Conservation (phyloP, 495 filamentous ascomycete species). For the Penicillium coffeae region DNA sequence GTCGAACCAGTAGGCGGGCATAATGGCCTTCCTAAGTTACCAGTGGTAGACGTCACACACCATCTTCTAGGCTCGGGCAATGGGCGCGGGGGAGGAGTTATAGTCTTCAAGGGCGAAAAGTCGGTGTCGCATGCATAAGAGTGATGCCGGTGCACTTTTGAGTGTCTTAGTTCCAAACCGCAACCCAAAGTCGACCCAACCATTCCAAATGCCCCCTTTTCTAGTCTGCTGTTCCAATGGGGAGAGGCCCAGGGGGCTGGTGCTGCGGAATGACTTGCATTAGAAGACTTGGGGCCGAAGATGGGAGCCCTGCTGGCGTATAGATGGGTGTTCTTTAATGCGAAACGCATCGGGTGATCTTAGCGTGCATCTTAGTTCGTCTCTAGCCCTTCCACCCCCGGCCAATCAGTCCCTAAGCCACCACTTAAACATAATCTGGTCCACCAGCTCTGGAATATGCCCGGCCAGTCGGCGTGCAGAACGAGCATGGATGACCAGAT, state of each 20-base stretch:
- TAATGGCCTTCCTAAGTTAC: conserved; percentile 15
- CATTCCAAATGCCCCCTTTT: not conserved
- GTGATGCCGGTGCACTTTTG: not conserved
- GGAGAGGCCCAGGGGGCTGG: not conserved
- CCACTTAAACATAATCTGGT: conserved; percentile 13
- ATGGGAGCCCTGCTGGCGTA: too few relatives aligned
- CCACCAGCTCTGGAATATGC: conserved; percentile 1
- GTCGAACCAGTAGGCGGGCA: conserved; percentile 21
- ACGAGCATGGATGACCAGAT: conserved; percentile 7
- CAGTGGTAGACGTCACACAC: conserved; percentile 18
- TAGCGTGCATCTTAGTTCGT: conserved; percentile 14
- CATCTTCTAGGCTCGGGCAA: not conserved
- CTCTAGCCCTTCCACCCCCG: conserved; percentile 12
- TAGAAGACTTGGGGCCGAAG: conserved; percentile 3
- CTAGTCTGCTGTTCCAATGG: not conserved
- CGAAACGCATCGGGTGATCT: conserved; percentile 9
- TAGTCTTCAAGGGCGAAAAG: conserved; percentile 13
- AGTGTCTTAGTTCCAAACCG: not conserved
- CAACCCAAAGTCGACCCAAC: not conserved
- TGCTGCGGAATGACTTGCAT: conserved; percentile 12
- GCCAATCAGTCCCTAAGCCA: conserved; percentile 13
- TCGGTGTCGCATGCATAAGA: conserved; percentile 18
- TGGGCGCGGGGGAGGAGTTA: not conserved
- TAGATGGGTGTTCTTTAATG: too few relatives aligned
- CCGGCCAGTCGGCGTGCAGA: conserved; percentile 21